Conservation (phyloP, 106 monocot genomes). For the Dioscorea zingiberensis region DNA sequence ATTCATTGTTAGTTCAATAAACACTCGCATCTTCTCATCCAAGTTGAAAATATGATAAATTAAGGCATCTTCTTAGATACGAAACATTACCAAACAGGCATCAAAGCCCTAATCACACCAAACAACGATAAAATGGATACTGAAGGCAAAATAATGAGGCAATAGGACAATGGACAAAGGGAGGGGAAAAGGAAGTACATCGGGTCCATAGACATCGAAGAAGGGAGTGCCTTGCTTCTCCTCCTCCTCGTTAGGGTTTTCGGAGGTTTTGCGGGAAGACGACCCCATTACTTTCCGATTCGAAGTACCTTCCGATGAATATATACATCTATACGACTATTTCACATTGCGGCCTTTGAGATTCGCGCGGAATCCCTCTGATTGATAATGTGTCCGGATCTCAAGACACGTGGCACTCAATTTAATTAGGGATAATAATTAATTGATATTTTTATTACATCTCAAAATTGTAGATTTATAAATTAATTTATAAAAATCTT, state of each 20-base stretch:
- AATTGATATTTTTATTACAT: no score
- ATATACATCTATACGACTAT: no score
- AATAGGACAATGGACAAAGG: not conserved
- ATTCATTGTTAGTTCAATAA: not conserved
- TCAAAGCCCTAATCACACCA: no score
- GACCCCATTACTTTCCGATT: constrained; percentile 3
- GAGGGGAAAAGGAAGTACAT: constrained; percentile 21
- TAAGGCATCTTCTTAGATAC: not conserved
- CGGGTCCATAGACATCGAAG: constrained; percentile 60
- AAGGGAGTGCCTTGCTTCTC: constrained; percentile 15
- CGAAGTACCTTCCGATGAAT: constrained; percentile 41
- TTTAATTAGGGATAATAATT: no score
- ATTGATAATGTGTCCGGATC: no score
- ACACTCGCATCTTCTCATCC: not conserved
- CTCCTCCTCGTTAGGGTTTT: constrained; percentile 9
- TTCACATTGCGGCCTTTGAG: no score
- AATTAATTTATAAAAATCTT: no score
- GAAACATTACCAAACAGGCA: not conserved
- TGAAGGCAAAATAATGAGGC: constrained; percentile 2
- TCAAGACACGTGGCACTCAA: no score
- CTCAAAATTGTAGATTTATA: no score
- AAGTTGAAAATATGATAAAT: not conserved
- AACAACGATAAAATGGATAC: not conserved
- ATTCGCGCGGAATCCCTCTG: no score
- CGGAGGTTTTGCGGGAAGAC: constrained; percentile 4